Evolutionary conservation across 139 green algal species (phyloP), one percentile per base, ranked within the genome.

Genomic region (Ettlia oleoabundans): DNA sequence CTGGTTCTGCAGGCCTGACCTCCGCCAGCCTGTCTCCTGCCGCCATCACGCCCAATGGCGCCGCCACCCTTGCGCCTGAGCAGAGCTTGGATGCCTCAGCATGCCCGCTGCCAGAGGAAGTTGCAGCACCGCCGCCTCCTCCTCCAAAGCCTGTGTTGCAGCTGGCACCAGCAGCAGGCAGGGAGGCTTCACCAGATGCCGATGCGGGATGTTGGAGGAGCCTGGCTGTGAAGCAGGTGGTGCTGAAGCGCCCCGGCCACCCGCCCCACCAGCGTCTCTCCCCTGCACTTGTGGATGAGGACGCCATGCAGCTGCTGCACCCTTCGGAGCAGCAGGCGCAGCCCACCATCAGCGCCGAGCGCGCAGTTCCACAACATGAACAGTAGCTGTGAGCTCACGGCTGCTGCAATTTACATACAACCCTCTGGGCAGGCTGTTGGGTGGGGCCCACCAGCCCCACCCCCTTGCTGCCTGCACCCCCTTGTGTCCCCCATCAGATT

Each of bases 171-270:
- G 32, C 33, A 33, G 1, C 6, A 15, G 41, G 28, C 47, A 26
- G 30, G 24, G 41, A 22, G 6, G 26, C 69, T 4, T 19, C 15
- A n/a, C 8, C 69, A 2, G 41, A 13, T 41, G n/a, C 7, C 41
- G 37, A 38, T 10, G 33, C n/a, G 5, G 24, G 40, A 40, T 18
- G 10, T 47, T 79, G 72, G 72, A 79, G 52, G 72, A 28, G 75
- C 22, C 75, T 81, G 58, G 41, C 75, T 30, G 38, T 58, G 35
- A 41, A 58, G 75, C 30, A 33, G 9, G 32, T 66, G 32, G 32
- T 51, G 72, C 75, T 81, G 58, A 81, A 81, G 75, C 75, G 75
- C 0, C 26, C 75, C 5, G 58, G 73, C 73, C 73, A 77, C 30
- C 18, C 70, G 33, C 22, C 21, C 4, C 51, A 71, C 61, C 75